A percentile compares a stretch with the other conserved stretches of the same genome.
phyloP scores from a whole-genome alignment of 2,329 filamentous ascomycete species.

The Phialophora tarda region DNA sequence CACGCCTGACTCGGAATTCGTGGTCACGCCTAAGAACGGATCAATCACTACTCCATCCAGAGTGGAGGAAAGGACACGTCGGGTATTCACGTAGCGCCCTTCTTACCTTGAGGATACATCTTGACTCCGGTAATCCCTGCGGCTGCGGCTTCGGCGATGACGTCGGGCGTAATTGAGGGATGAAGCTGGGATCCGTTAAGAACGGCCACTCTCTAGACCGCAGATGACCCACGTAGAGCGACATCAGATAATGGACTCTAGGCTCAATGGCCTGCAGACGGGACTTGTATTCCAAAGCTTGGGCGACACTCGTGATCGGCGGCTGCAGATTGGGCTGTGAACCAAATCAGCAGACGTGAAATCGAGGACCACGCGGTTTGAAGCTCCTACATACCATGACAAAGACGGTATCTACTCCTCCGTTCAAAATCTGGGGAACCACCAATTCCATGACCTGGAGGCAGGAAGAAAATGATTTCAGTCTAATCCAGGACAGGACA shows the following conservation, averaged over 20 bases:
- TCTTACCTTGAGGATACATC: conserved; percentile 40
- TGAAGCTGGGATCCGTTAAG: conserved; percentile 47
- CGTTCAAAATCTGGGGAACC: conserved; percentile 58
- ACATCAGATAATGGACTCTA: conserved; percentile 69
- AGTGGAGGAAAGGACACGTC: background rate
- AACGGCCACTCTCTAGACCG: background rate
- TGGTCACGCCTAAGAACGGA: conserved; percentile 57
- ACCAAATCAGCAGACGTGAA: conserved; percentile 43
- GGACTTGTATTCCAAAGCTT: conserved; percentile 70
- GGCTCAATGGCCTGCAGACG: conserved; percentile 49
- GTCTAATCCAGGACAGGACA: background rate
- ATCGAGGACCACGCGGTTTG: background rate
- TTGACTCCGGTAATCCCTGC: conserved; percentile 70
- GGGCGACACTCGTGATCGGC: conserved; percentile 64
- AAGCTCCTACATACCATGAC: conserved; percentile 52
- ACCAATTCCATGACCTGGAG: conserved; percentile 43
- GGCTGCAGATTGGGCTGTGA: conserved; percentile 68
- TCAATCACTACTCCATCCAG: conserved; percentile 13
- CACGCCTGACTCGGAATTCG: conserved; percentile 61
- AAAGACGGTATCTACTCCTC: conserved; percentile 69
- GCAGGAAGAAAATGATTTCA: background rate
- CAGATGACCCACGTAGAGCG: conserved; percentile 61
- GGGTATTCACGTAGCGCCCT: background rate
- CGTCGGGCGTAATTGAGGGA: conserved; percentile 67
- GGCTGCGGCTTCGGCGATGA: conserved; percentile 73